Base-by-base conservation (phyloP, 2,329 filamentous ascomycete genomes). In the Aspergillus carbonarius region DNA sequence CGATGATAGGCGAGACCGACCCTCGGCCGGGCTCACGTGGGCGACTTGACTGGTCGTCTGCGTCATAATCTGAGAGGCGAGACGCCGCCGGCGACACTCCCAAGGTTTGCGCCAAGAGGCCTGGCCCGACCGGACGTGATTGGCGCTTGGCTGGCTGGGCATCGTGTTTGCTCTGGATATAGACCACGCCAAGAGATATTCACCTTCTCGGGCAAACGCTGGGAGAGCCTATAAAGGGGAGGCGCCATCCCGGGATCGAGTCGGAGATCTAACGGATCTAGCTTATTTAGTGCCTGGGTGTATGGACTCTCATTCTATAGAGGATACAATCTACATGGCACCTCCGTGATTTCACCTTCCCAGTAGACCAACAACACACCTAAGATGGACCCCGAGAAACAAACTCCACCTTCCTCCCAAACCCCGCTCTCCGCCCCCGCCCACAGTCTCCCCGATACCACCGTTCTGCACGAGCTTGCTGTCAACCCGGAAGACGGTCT, bases 401-500 rank as follows among this genome's bases (percentile, higher is more conserved):
- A 53, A 13, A 25, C 35, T 42, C 32, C 47, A 17, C n/a, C 35
- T 30, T 5, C 17, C 32, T 18, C 56, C 25, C 27, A 51, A 34
- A 42, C 40, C 13, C 68, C 83, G 35, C 74, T 91, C 39, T 83
- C 84, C 8, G 76, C 79, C 34, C 87, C 87, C 13, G 85, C 88
- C 7, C 88, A 91, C 70, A 78, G 84, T 47, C 77, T 91, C 51
- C 70, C 79, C n/a, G 78, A 78, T 66, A 76, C 81, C 18, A 73
- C 81, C 32, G 80, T 86, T 34, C 74, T 83, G 32, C 71, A 79
- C 17, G 83, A 89, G 70, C 79, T 88, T 34, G 72, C 75, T 12
- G 82, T 84, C 54, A 79, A 86, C 65, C 68, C 80, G 5, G 80
- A 85, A 5, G 79, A 85, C 70, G 88, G 88, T 23, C 77, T 90